phyloP scores from a whole-genome alignment of 495 filamentous ascomycete species.

The Talaromyces ruber region DNA sequence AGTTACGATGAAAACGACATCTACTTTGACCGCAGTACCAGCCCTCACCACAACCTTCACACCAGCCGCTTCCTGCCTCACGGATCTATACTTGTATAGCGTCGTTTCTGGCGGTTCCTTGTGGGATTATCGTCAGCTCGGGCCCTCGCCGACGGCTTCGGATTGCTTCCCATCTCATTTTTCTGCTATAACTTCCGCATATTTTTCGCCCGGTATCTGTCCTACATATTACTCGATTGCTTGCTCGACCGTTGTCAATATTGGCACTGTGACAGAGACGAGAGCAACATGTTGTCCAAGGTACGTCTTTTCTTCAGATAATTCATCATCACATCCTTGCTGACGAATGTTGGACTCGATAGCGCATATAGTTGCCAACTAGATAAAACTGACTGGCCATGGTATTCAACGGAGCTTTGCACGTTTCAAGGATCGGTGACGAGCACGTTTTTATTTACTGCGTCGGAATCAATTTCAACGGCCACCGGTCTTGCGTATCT shows the following conservation, averaged over 20 bases:
- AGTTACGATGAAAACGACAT: not conserved
- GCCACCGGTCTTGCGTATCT: not conserved
- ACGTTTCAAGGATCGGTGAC: not conserved
- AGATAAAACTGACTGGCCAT: not conserved
- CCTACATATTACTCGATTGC: constrained; percentile 6
- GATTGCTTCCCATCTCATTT: constrained; percentile 1
- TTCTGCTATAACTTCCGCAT: not conserved
- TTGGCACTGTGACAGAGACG: constrained; percentile 7
- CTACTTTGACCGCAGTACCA: not conserved
- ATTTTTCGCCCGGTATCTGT: constrained; percentile 9
- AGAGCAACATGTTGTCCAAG: constrained; percentile 19
- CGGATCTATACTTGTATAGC: not conserved
- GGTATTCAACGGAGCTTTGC: not conserved
- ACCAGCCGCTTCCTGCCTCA: not conserved
- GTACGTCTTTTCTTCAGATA: not conserved
- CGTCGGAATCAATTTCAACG: not conserved
- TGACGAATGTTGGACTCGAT: not conserved
- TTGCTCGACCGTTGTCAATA: constrained; percentile 7
- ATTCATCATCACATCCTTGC: not conserved
- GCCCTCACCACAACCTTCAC: constrained; percentile 3
- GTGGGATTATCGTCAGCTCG: constrained; percentile 1
- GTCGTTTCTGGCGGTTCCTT: not conserved
- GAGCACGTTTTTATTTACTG: not conserved
- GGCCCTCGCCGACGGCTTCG: not conserved
- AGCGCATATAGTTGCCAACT: not conserved